phyloP scores from a whole-genome alignment of 805 yeast genomes.

The Pichia cabralensis region DNA sequence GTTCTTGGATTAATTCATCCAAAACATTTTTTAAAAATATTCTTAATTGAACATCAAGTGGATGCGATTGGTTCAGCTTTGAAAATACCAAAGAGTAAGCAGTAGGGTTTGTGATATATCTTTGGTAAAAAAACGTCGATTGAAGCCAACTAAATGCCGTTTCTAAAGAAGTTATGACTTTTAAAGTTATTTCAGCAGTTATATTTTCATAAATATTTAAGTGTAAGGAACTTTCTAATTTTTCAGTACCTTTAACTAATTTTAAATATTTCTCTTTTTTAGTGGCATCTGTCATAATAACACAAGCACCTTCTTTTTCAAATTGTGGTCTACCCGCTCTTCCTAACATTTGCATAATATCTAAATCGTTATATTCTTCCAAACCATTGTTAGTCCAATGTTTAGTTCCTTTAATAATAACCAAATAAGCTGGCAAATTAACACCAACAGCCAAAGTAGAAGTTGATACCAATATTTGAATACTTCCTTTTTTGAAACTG shows the following conservation, averaged over 20 bases:
- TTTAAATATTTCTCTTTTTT: constrained; percentile 68
- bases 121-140: constrained; percentile 63
- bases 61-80: constrained; percentile 9
- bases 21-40: constrained; percentile 16
- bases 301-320: constrained; percentile 67
- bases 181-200: constrained; percentile 69
- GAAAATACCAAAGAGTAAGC: constrained; percentile 48
- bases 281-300: constrained; percentile 63
- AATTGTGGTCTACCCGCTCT: constrained; percentile 76
- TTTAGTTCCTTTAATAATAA: constrained; percentile 68
- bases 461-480: constrained; percentile 65
- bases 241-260: constrained; percentile 67
- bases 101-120: constrained; percentile 68
- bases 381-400: constrained; percentile 43
- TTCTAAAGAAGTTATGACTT: constrained; percentile 50
- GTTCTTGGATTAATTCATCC: constrained; percentile 22
- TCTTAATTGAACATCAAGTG: constrained; percentile 4
- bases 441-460: constrained; percentile 83
- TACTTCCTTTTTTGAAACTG: constrained; percentile 51
- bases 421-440: constrained; percentile 70
- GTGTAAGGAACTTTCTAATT: constrained; percentile 70
- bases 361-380: constrained; percentile 69
- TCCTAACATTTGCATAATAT: constrained; percentile 77
- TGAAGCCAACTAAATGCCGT: constrained; percentile 63
- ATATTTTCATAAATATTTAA: constrained; percentile 64